Conservation (phyloP, 1,139 yeast species). For the Blastobotrys arbuscula region DNA sequence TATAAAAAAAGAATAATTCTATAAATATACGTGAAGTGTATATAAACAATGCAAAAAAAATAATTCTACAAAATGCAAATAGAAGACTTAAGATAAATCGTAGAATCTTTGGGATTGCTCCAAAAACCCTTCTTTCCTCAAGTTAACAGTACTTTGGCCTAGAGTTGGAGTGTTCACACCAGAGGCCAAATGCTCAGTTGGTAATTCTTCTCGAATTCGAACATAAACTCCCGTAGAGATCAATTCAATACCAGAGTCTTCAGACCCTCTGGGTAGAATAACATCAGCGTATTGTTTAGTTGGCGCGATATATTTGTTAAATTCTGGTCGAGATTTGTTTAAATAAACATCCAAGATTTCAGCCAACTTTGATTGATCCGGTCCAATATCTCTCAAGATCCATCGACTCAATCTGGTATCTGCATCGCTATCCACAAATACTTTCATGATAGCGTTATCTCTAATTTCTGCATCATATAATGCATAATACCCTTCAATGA, state of each 20-base stretch:
- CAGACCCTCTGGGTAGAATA: constrained; percentile 69
- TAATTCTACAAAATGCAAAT: not conserved
- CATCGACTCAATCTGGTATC: constrained; percentile 77
- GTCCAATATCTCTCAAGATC: constrained; percentile 39
- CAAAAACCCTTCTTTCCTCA: constrained; percentile 21
- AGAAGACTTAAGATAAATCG: constrained; percentile 15
- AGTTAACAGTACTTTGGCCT: constrained; percentile 12
- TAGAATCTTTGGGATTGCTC: constrained; percentile 23
- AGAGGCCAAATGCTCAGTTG: constrained; percentile 7
- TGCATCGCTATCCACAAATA: constrained; percentile 81
- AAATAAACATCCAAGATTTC: constrained; percentile 55
- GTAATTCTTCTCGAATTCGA: constrained; percentile 30
- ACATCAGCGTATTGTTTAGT: constrained; percentile 76
- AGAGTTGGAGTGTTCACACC: constrained; percentile 9
- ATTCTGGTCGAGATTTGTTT: constrained; percentile 65
- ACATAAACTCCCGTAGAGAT: constrained; percentile 70
- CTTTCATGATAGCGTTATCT: constrained; percentile 54
- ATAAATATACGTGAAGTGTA: too few relatives aligned
- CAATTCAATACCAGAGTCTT: constrained; percentile 52
- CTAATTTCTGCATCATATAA: constrained; percentile 60
- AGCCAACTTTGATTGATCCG: constrained; percentile 38
- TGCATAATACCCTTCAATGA: constrained; percentile 79
- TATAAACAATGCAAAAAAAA: too few relatives aligned
- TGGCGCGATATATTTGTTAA: constrained; percentile 65
- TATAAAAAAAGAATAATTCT: too few relatives aligned